Conservation (phyloP, 2,329 filamentous ascomycete genomes). For the Exophiala phaeomuriformis region DNA sequence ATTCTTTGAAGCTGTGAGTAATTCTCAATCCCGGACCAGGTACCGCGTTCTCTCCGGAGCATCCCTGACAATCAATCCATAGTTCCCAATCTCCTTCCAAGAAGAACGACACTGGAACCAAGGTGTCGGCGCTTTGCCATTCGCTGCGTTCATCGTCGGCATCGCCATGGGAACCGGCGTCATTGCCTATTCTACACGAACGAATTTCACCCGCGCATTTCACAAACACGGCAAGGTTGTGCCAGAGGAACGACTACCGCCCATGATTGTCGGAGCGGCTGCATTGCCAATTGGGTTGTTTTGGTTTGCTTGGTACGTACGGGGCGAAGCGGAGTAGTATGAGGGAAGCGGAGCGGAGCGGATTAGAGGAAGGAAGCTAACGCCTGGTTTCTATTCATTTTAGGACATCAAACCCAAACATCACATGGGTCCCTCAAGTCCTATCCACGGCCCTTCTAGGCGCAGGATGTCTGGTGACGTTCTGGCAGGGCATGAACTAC, state of each 20-base stretch:
- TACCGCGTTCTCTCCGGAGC: no score
- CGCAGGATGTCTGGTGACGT: constrained; percentile 39
- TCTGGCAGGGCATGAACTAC: constrained; percentile 40
- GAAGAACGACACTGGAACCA: constrained; percentile 34
- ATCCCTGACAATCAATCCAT: neutral
- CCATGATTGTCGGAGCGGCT: constrained; percentile 40
- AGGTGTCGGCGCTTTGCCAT: constrained; percentile 35
- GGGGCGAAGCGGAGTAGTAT: no score
- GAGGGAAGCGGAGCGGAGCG: no score
- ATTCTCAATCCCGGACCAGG: neutral
- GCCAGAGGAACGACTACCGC: constrained; percentile 41
- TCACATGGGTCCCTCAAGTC: constrained; percentile 42
- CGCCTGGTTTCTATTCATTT: neutral
- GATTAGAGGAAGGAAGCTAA: neutral
- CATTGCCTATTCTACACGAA: constrained; percentile 37
- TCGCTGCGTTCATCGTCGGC: constrained; percentile 32
- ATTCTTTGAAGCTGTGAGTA: constrained; percentile 32
- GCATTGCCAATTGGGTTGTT: constrained; percentile 41
- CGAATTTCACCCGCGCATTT: constrained; percentile 36
- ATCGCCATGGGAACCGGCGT: constrained; percentile 32
- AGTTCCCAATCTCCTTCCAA: constrained; percentile 37
- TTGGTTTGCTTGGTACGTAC: constrained; percentile 42
- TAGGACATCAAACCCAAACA: constrained; percentile 33
- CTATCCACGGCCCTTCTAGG: constrained; percentile 40
- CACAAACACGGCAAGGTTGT: constrained; percentile 31